A percentile compares a stretch with the other conserved stretches of the same genome.
Conservation (phyloP, 2,329 filamentous ascomycete genomes). For the Zopfia rhizophila region DNA sequence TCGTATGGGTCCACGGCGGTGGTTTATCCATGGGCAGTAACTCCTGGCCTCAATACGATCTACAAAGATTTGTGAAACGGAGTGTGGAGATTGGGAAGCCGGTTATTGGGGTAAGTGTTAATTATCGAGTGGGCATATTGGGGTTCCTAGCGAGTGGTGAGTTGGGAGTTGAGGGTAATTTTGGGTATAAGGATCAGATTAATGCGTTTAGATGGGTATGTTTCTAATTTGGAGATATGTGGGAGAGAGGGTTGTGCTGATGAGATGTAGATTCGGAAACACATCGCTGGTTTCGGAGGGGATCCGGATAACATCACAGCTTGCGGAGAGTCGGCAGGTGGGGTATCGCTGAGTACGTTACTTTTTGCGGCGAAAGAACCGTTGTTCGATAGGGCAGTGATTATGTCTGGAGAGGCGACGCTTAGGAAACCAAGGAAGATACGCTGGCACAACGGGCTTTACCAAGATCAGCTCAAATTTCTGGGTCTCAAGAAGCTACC, state of each 20-base stretch:
- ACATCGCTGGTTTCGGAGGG: slow-evolving; percentile 54
- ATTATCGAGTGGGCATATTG: slow-evolving; percentile 44
- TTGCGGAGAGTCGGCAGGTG: slow-evolving; percentile 61
- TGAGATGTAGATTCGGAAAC: slow-evolving; percentile 27
- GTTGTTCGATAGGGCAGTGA: slow-evolving; percentile 38
- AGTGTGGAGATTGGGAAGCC: slow-evolving; percentile 56
- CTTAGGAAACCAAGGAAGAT: slow-evolving; percentile 38
- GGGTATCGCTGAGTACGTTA: slow-evolving; percentile 41
- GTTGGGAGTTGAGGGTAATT: slow-evolving; percentile 50
- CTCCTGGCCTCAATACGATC: slow-evolving; percentile 64
- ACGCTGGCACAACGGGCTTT: slow-evolving; percentile 41
- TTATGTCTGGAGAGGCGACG: slow-evolving; percentile 45
- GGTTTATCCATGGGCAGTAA: slow-evolving; percentile 61
- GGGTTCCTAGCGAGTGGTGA: slow-evolving; percentile 58
- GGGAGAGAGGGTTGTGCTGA: not conserved
- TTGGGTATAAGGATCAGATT: slow-evolving; percentile 48
- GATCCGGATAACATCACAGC: slow-evolving; percentile 50
- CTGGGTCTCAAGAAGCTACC: slow-evolving; percentile 27
- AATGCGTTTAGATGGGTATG: slow-evolving; percentile 50
- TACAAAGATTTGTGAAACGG: slow-evolving; percentile 56
- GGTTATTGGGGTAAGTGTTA: slow-evolving; percentile 55
- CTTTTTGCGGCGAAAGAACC: slow-evolving; percentile 31
- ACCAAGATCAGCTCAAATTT: slow-evolving; percentile 31
- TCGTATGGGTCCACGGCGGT: slow-evolving; percentile 66
- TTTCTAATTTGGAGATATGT: not conserved